Conservation (phyloP, 768 basidiomycete genomes). For the Termitomyces eurrhizus region DNA sequence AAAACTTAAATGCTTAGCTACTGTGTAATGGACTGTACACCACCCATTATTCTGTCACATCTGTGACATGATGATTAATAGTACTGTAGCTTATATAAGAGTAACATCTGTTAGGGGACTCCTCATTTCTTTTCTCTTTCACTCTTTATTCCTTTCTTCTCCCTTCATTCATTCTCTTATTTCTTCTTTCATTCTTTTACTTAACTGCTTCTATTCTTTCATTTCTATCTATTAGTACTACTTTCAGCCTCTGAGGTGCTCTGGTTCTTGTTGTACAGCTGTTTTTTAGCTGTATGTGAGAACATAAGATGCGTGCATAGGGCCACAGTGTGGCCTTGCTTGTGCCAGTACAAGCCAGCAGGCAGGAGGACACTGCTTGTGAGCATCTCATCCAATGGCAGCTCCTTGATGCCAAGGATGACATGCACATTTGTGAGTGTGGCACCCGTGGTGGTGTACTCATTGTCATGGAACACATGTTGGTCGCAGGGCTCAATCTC, state of each 20-base stretch:
- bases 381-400: constrained; percentile 60
- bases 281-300: constrained; percentile 76
- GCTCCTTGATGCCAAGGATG: constrained; percentile 87
- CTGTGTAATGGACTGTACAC: too few relatives aligned
- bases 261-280: constrained; percentile 58
- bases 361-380: constrained; percentile 24
- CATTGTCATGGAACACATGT: constrained; percentile 61
- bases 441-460: constrained; percentile 68
- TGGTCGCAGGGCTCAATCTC: constrained; percentile 60
- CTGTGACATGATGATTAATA: too few relatives aligned
- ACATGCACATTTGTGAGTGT: constrained; percentile 61
- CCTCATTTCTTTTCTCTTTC: too few relatives aligned
- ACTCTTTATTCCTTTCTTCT: too few relatives aligned
- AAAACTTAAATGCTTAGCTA: too few relatives aligned
- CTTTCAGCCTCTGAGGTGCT: constrained; percentile 18
- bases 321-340: not conserved
- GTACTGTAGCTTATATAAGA: too few relatives aligned
- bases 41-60: too few relatives aligned
- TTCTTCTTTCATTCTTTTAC: too few relatives aligned
- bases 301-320: constrained; percentile 43
- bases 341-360: constrained; percentile 20
- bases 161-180: too few relatives aligned
- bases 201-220: too few relatives aligned
- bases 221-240: too few relatives aligned
- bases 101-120: too few relatives aligned